phyloP scores from a whole-genome alignment of 768 basidiomycete species.

The Termitomyces sp. region DNA sequence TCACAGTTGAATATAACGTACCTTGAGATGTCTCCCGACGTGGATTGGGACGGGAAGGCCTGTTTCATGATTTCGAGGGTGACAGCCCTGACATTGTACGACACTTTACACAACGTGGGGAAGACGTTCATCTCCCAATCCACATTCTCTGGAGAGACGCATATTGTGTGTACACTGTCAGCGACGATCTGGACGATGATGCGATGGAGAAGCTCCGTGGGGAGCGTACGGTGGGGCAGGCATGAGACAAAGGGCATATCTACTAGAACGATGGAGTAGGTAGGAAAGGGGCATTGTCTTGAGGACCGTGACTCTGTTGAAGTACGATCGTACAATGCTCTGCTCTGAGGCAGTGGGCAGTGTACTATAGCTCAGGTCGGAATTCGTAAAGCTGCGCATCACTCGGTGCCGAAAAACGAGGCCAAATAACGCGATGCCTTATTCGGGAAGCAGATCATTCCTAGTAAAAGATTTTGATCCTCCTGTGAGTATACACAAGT shows the following conservation, averaged over 20 bases:
- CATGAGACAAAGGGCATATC: background rate
- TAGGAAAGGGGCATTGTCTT: constrained; percentile 1
- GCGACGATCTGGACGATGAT: constrained; percentile 27
- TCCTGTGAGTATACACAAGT: too few relatives aligned
- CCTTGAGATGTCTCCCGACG: constrained; percentile 3
- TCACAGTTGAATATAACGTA: constrained; percentile 7
- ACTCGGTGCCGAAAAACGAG: background rate
- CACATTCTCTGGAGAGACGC: constrained; percentile 25
- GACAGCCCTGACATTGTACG: constrained; percentile 29
- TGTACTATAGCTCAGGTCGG: too few relatives aligned
- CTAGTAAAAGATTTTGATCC: too few relatives aligned
- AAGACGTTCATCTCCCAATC: constrained; percentile 31
- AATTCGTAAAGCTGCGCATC: too few relatives aligned
- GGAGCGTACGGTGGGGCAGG: constrained; percentile 17
- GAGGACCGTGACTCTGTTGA: background rate
- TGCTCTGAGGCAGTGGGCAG: too few relatives aligned
- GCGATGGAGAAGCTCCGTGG: constrained; percentile 34
- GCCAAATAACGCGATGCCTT: constrained; percentile 6
- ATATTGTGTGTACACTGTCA: constrained; percentile 31
- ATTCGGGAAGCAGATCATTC: background rate
- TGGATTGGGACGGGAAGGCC: constrained; percentile 23
- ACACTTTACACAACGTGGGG: constrained; percentile 29
- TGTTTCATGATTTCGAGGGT: constrained; percentile 28
- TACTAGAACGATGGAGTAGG: background rate
- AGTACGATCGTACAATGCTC: too few relatives aligned